Conservation (phyloP, 768 basidiomycete species). For the Neoboletus subvelutipes region DNA sequence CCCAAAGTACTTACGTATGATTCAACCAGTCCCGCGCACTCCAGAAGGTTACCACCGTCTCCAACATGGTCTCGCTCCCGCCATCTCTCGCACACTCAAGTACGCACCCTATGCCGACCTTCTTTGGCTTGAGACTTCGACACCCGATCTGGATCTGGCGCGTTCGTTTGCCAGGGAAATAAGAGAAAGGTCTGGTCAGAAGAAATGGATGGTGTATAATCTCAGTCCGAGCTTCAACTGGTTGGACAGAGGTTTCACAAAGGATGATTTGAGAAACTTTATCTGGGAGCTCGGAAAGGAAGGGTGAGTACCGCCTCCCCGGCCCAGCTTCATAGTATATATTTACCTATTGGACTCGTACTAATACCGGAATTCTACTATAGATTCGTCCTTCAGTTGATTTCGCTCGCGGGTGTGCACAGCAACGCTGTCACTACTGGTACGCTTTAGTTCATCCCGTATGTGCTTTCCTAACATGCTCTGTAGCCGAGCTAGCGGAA, state of each 20-base stretch:
- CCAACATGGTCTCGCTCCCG: constrained; percentile 76
- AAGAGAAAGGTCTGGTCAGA: constrained; percentile 57
- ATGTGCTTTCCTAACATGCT: constrained; percentile 4
- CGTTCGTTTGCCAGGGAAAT: constrained; percentile 75
- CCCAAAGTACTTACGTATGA: background rate
- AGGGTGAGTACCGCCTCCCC: constrained; percentile 46
- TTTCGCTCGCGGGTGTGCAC: constrained; percentile 90
- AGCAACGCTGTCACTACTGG: constrained; percentile 78
- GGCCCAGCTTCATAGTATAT: background rate
- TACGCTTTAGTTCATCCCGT: constrained; percentile 30
- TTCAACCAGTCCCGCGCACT: constrained; percentile 71
- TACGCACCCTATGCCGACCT: constrained; percentile 89
- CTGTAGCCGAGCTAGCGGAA: constrained; percentile 70
- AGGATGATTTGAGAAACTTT: constrained; percentile 77
- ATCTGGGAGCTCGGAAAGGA: constrained; percentile 90
- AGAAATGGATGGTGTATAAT: constrained; percentile 88
- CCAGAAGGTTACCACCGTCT: constrained; percentile 92
- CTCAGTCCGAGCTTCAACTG: constrained; percentile 94
- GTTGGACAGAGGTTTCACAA: constrained; percentile 77
- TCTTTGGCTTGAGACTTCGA: constrained; percentile 91
- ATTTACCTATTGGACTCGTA: background rate
- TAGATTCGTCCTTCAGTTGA: constrained; percentile 85
- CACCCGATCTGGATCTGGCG: constrained; percentile 81
- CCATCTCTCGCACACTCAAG: constrained; percentile 73
- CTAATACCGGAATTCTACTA: constrained; percentile 7